A percentile compares a stretch with the other conserved stretches of the same genome.
Conservation (phyloP, 2,329 filamentous ascomycete genomes). For the Pyrenochaeta sp. region DNA sequence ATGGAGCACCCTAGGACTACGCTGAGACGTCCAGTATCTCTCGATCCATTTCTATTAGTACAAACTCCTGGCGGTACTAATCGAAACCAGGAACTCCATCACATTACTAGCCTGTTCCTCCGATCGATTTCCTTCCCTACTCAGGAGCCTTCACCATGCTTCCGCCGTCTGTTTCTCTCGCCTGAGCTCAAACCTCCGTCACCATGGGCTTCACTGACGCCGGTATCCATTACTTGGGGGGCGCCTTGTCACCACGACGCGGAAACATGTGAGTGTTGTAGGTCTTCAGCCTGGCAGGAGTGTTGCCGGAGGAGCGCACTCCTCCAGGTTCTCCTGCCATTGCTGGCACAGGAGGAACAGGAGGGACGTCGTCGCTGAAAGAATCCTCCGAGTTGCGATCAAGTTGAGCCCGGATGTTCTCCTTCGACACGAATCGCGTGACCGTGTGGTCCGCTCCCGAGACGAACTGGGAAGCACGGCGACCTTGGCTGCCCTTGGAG, state of each 20-base stretch:
- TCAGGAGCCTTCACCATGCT: too few relatives aligned
- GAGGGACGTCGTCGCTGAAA: slow-evolving; percentile 22
- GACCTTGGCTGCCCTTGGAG: neutral
- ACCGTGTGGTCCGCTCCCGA: slow-evolving; percentile 11
- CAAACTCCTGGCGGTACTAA: too few relatives aligned
- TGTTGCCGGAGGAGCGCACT: slow-evolving; percentile 1
- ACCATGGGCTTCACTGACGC: too few relatives aligned
- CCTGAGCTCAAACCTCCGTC: too few relatives aligned
- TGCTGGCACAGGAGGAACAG: slow-evolving; percentile 5
- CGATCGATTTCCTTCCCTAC: slow-evolving; percentile 17
- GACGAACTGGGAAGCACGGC: neutral
- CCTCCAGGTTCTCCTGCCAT: slow-evolving; percentile 1
- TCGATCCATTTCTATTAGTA: too few relatives aligned
- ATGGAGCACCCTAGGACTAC: too few relatives aligned
- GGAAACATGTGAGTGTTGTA: slow-evolving; percentile 43
- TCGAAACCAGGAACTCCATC: too few relatives aligned
- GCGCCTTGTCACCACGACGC: too few relatives aligned
- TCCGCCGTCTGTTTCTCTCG: too few relatives aligned
- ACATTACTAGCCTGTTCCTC: too few relatives aligned
- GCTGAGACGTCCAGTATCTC: too few relatives aligned
- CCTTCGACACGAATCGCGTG: slow-evolving; percentile 39
- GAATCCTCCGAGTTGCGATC: slow-evolving; percentile 22
- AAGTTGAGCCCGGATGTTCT: slow-evolving; percentile 42
- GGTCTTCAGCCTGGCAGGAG: slow-evolving; percentile 22
- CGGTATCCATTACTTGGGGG: too few relatives aligned